Base-by-base conservation (phyloP, 768 basidiomycete genomes). In the Podaxis sp. region DNA sequence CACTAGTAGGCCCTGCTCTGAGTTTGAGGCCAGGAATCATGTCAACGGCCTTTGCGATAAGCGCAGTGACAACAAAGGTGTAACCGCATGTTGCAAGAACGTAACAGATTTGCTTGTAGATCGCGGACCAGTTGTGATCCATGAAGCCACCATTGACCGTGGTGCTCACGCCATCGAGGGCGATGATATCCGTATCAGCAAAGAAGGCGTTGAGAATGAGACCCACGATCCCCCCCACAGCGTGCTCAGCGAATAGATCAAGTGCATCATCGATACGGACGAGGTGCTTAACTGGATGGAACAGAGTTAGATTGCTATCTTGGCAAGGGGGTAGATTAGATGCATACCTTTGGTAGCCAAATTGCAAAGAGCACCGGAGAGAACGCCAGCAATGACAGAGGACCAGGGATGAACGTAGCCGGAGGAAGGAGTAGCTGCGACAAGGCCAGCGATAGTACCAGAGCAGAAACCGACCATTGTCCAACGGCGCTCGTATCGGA, bases 231-330 rank as follows among this genome's bases (percentile, higher is more conserved):
- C 93, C 92, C 6, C 93, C 93, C 44, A 96, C 76, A 40, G 89
- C 95, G 78, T 97, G 95, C 69, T 93, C 88, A 17, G 95, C 94
- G 72, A 94, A 96, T 50, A 95, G 83, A 81, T 98, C 95, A 55
- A 97, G 87, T 0, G 93, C 87, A 70, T 96, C 95, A 71, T 97
- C 95, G 59, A 95, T 84, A 17, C 78, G 75, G 58, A 95, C 64
- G 37, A 90, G 69, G 66, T 83, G 82, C 75, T 92, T 91, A 24
- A 89, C 89, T 91, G 66, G 1, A 20, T 33, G 64, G 70, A 24
- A 44, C 46, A 61, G 22, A 26, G 49, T 57, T 67, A 38, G 61
- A 65, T 17, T 17, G 17, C 3, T 17, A 22, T 44, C 22, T 8
- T n/a, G 10, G 28, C 36, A 5, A 3, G 3, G 10, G 13, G 20